Evolutionary conservation across 1,139 yeast species (phyloP), one percentile per base, ranked within the genome.

Genomic region (Saccharomyces hybrid): DNA sequence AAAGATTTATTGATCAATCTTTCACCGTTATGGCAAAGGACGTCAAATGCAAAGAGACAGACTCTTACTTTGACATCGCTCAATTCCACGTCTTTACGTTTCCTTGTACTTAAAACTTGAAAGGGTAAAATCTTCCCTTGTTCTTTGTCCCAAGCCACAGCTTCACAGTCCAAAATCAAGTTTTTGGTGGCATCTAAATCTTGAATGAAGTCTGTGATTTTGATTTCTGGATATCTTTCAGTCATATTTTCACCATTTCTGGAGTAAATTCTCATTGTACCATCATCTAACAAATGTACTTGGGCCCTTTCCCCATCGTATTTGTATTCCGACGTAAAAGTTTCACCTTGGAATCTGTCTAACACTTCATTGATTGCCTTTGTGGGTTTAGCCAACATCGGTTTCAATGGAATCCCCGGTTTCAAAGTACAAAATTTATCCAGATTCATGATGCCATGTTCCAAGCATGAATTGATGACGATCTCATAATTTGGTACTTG

Each of bases 301-400:
- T 93, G 99, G 0, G 98, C 98, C 63, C 99, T 80, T 71, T 95
- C 99, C 49, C 99, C 99, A 69, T 93, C 99, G 66, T 93, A 93
- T 67, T 93, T 93, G 73, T 91, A 93, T 68, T 93, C 99, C 69
- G 97, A 91, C 0, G 98, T 90, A 66, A 93, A 93, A 56, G 81
- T 82, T 61, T 85, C 86, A 34, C 86, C 91, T 61, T 86, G 88
- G 68, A 93, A 90, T 54, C 96, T 77, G 68, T 93, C 97, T 56
- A 93, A 76, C 0, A 95, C 88, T 67, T 95, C 99, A 30, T 87
- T 80, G 49, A 95, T 84, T 2, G 97, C 82, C 66, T 93, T 93
- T 0, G 99, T 91, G 1, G 99, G 99, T 67, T 93, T 93, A 4
- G 99, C 99, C 65, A 93, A 79, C 99, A 93, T 93, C 0, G 99